These are phyloP conservation scores for Tricholoma furcatifolium DNA, from an alignment of 768 basidiomycete species.

Conservation along the genomic window DNA sequence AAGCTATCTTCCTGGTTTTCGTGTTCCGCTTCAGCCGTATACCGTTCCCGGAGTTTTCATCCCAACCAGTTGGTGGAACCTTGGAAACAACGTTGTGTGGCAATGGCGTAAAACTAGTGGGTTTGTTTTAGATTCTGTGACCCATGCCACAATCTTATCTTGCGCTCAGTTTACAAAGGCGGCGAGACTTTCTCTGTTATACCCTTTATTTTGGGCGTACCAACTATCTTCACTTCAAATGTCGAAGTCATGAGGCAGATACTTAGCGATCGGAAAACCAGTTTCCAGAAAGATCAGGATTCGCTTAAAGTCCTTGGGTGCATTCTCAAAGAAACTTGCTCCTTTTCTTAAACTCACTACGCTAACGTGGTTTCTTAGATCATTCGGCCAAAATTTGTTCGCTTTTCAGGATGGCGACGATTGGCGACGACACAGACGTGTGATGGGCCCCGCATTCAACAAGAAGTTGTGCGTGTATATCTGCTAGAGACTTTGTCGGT, in stretches of 20 bases:
- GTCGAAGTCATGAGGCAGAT: conserved; percentile 30
- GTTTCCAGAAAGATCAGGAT: conserved; percentile 33
- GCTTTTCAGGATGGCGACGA: conserved; percentile 28
- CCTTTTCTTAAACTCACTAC: no score
- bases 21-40: conserved; percentile 37
- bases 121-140: background rate
- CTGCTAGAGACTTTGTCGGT: no score
- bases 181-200: background rate
- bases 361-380: background rate
- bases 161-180: background rate
- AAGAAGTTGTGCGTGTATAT: conserved; percentile 31
- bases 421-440: conserved; percentile 43
- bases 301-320: background rate
- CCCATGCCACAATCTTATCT: no score
- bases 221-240: conserved; percentile 2
- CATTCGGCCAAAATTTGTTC: conserved; percentile 2
- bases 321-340: no score
- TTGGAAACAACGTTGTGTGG: conserved; percentile 23
- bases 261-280: conserved; percentile 33
- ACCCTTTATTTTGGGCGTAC: background rate
- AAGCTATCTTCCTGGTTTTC: conserved; percentile 31
- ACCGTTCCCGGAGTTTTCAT: conserved; percentile 31
- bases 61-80: conserved; percentile 41
- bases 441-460: conserved; percentile 43
- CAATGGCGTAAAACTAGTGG: background rate